A percentile compares a stretch with the other conserved stretches of the same genome.
phyloP scores from a whole-genome alignment of 192 early-diverging fungal genomes.

The Geranomyces michiganensis region DNA sequence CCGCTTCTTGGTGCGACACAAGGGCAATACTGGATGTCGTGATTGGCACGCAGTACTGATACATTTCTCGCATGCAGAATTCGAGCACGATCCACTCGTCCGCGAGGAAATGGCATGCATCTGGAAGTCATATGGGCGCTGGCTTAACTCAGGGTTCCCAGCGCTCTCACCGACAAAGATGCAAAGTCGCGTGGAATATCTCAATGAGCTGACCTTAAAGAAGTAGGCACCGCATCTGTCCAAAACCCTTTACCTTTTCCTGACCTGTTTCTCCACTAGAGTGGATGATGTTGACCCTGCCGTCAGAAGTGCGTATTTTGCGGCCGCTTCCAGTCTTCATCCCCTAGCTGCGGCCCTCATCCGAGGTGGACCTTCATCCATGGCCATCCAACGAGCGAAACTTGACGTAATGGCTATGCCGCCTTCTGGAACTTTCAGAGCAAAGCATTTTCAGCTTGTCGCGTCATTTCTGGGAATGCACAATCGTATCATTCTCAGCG shows the following conservation, averaged over 20 bases:
- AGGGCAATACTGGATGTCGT: too few species aligned
- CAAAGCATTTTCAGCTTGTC: conserved; percentile 67
- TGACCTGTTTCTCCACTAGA: background rate
- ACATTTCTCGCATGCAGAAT: background rate
- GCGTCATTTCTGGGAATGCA: conserved; percentile 58
- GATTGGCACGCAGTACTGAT: too few species aligned
- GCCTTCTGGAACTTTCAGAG: conserved; percentile 64
- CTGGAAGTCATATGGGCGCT: conserved; percentile 24
- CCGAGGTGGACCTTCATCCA: too few species aligned
- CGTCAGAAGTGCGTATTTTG: conserved; percentile 3
- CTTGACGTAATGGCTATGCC: conserved; percentile 41
- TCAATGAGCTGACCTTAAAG: background rate
- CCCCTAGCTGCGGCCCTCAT: background rate
- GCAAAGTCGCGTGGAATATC: background rate
- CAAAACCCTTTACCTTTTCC: background rate
- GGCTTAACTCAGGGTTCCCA: background rate
- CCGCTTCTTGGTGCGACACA: background rate
- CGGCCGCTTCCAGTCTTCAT: background rate
- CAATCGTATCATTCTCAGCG: conserved; percentile 8
- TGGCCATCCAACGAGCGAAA: background rate
- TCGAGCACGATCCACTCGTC: conserved; percentile 30
- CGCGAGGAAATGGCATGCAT: conserved; percentile 34
- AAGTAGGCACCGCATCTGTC: background rate
- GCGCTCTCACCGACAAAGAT: background rate
- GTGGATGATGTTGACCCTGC: conserved; percentile 4